Conservation (phyloP, 164 flowering plant genomes). For the Berberis thunbergii region DNA sequence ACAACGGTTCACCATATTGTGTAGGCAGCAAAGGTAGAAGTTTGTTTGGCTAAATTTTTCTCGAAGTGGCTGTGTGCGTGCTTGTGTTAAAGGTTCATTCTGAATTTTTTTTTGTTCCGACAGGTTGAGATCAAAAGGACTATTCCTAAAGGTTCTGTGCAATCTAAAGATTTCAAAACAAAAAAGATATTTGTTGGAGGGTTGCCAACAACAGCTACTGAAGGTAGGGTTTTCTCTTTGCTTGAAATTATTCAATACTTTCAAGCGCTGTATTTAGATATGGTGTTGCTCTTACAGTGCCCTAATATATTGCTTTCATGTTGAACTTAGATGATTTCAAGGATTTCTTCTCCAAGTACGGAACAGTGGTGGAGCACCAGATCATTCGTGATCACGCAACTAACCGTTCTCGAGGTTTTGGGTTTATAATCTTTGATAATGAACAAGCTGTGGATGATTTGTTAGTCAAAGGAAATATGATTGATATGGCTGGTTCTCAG, state of each 20-base stretch:
- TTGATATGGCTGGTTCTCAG: slow-evolving; percentile 79
- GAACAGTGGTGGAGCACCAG: slow-evolving; percentile 76
- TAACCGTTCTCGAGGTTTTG: slow-evolving; percentile 88
- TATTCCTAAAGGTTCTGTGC: slow-evolving; percentile 78
- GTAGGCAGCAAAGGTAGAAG: too few species aligned
- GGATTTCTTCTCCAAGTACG: slow-evolving; percentile 73
- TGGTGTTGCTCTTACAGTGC: background rate
- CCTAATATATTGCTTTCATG: background rate
- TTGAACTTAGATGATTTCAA: slow-evolving; percentile 62
- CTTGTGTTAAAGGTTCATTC: too few species aligned
- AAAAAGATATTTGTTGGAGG: slow-evolving; percentile 99
- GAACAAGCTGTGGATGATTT: slow-evolving; percentile 80
- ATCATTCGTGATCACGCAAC: slow-evolving; percentile 82
- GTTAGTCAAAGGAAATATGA: slow-evolving; percentile 74
- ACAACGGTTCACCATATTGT: too few species aligned
- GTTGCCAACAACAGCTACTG: slow-evolving; percentile 57
- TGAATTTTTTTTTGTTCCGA: background rate
- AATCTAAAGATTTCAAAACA: slow-evolving; percentile 71
- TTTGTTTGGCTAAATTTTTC: too few species aligned
- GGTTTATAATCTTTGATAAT: slow-evolving; percentile 72
- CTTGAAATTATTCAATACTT: background rate
- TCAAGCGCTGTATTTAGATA: background rate
- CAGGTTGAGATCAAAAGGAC: slow-evolving; percentile 95
- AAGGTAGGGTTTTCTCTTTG: slow-evolving; percentile 33
- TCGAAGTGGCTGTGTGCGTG: too few species aligned